Conservation (phyloP, 129 eudicot genomes). For the Escallonia herrerae region DNA sequence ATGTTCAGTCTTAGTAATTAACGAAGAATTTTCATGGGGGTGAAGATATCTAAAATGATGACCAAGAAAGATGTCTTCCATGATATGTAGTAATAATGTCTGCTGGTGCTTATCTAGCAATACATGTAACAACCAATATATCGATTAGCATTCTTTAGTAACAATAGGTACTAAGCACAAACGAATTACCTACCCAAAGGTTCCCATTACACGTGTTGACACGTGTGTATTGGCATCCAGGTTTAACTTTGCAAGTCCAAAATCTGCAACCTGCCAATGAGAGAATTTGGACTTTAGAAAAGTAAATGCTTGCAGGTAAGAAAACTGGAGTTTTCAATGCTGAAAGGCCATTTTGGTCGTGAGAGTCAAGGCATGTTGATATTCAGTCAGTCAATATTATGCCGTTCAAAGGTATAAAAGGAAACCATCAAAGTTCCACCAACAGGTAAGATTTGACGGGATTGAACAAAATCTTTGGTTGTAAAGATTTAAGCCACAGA, state of each 20-base stretch:
- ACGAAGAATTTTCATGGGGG: neutral
- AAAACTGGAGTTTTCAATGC: neutral
- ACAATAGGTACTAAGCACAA: neutral
- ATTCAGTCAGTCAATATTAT: neutral
- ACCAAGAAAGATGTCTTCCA: neutral
- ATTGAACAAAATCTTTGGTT: neutral
- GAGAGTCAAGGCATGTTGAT: neutral
- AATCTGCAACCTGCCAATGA: conserved; percentile 66
- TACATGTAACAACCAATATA: neutral
- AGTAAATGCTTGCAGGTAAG: neutral
- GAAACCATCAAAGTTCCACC: neutral
- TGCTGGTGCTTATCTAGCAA: neutral
- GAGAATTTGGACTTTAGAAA: conserved; percentile 5
- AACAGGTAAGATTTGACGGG: neutral
- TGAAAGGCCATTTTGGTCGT: neutral
- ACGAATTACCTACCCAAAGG: conserved; percentile 49
- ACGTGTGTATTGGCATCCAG: conserved; percentile 66
- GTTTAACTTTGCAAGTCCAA: conserved; percentile 82
- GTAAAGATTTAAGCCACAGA: neutral
- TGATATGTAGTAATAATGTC: neutral
- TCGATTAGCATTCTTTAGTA: neutral
- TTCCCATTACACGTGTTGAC: conserved; percentile 84
- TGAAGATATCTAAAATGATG: neutral
- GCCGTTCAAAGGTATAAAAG: neutral
- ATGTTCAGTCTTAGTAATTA: neutral